Evolutionary conservation across 116 monocot genomes (phyloP), one percentile per base, ranked within the genome.

Genomic region (Papilionanthe hybrid): DNA sequence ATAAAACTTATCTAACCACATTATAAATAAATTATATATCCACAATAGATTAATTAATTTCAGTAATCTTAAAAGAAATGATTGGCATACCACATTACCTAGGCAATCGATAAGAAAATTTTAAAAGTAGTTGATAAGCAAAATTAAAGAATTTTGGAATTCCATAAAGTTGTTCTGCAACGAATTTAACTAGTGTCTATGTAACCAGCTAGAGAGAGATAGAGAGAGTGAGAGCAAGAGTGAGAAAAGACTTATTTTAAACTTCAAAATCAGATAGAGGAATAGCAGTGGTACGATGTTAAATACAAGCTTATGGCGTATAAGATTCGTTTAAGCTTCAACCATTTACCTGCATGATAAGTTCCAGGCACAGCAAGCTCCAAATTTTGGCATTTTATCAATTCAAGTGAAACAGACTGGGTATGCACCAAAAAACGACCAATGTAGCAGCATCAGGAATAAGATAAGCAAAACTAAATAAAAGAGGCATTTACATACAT

Each of bases 301-400:
- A 68, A 30, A 29, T 30, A 68, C 29, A 68, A 29, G 11, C 5
- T 69, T 69, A 69, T 32, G 37, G 15, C 2, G 22, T 42, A 44
- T 17, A 41, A 71, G 71, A 71, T 29, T 73, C 43, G 6, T 28
- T 15, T 28, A 19, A 75, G 28, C 25, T 27, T n/a, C 47, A 75
- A 28, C 12, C 22, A 9, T n/a, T 82, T 67, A 98, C 98, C 98
- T 84, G 98, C 94, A 83, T 89, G 87, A 81, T 98, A 98, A 67
- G 94, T 94, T 80, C 98, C 98, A 77, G 98, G 98, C 49, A 98
- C 94, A 69, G 98, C 98, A 84, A 98, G 98, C 81, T 94, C 91
- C 87, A 98, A 87, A 89, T 98, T 84, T 84, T 79, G 86, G 78
- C 98, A 98, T 66, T 91, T 91, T 8, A 98, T 91, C 74, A 98